Evolutionary conservation across 768 basidiomycete genomes (phyloP), one percentile per base, ranked within the genome.

Genomic region (Lanmaoa pseudosensibilis): DNA sequence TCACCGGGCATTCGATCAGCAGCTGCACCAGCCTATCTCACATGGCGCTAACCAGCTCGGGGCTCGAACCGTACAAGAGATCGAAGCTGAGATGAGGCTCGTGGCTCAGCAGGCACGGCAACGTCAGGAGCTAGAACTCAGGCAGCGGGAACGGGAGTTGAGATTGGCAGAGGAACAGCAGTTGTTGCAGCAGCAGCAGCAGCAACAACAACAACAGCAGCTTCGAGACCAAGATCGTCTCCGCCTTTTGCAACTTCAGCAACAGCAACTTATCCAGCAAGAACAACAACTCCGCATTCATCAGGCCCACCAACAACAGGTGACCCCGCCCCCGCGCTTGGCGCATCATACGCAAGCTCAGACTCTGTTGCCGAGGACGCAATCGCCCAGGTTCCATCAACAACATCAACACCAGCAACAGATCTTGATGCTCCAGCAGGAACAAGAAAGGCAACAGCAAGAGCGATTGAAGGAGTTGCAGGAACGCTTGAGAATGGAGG

Each of bases 21-120:
- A 58, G 3, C 33, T 50, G 44, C 79, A 77, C 19, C 75, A 72
- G 55, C 58, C 67, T 8, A 63, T 67, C 52, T 68, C 74, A 16
- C 76, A 72, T 56, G 74, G 68, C 45, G 27, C 62, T 33, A 63
- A 61, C 51, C 76, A 76, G 40, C 66, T 65, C 6, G 78, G 78
- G 36, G 77, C 79, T 11, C 83, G 84, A 19, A 92, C 90, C 0
- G 68, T 93, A 27, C 85, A 90, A 61, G 92, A 94, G 61, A 86
- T 94, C 56, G 92, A 94, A 65, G 82, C 85, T 4, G 92, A 94
- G 70, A 90, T 92, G 88, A 79, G 80, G n/a, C 79, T 80, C 8
- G 80, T 78, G 23, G 83, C 83, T 30, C 78, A 82, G 50, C 78
- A 82, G 57, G 69, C 71, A 11, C 70, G 75, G 27, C 61, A 72